Evolutionary conservation across 345 rosid species (phyloP).

Genomic region (Gossypium bickii): DNA sequence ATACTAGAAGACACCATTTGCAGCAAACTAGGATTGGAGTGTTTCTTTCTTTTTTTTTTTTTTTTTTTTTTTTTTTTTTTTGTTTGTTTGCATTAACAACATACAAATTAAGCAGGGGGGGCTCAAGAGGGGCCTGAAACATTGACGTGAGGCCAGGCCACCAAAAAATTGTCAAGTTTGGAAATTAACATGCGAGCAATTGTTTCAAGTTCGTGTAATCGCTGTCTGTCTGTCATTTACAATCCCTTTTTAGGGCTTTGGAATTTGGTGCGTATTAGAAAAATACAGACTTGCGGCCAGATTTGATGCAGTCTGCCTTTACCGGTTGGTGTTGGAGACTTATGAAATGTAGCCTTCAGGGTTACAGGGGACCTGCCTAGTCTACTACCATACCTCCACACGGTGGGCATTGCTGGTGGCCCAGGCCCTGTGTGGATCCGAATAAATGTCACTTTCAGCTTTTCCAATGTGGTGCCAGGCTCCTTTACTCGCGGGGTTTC

Average conservation of each 20-base stretch:
- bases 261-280: slow-evolving; percentile 17
- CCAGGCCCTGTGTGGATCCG: slow-evolving; percentile 1
- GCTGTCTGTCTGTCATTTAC: slow-evolving; percentile 8
- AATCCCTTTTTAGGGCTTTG: slow-evolving; percentile 9
- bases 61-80: no score
- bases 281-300: background rate
- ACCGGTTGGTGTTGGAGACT: no score
- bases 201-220: slow-evolving; percentile 12
- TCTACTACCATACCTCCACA: background rate
- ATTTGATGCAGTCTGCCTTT: background rate
- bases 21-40: no score
- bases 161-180: background rate
- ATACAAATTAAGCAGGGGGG: background rate
- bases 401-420: background rate
- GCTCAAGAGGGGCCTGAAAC: background rate
- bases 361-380: slow-evolving; percentile 6
- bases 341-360: slow-evolving; percentile 18
- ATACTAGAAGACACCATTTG: background rate
- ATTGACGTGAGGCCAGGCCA: slow-evolving; percentile 11
- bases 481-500: slow-evolving; percentile 22
- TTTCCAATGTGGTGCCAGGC: slow-evolving; percentile 23
- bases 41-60: no score
- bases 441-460: slow-evolving; percentile 27
- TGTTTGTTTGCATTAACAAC: background rate
- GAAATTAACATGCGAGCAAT: background rate